These are phyloP conservation scores for Penicillium sp. DNA, from an alignment of 2,329 filamentous ascomycete species.

Conservation along the genomic window DNA sequence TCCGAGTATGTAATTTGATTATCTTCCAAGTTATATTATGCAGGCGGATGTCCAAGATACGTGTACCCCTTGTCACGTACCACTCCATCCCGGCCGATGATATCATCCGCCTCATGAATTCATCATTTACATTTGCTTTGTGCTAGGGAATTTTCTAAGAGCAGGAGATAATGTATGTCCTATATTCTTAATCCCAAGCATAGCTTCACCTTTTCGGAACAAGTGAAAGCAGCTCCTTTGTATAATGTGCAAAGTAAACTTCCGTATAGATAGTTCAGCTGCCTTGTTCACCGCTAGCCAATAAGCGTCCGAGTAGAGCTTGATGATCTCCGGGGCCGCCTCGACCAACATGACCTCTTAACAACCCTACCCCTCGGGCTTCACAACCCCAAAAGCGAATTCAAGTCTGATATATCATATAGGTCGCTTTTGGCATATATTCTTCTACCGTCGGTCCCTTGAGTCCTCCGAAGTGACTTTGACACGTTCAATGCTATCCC, in stretches of 20 bases:
- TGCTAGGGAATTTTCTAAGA: neutral
- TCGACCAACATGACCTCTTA: constrained; percentile 1
- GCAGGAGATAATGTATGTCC: neutral
- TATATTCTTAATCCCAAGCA: neutral
- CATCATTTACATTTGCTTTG: neutral
- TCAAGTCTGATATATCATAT: neutral
- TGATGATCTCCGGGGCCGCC: constrained; percentile 2
- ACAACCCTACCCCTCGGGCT: neutral
- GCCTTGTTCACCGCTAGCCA: constrained; percentile 1
- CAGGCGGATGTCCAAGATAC: too few species aligned
- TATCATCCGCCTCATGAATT: neutral
- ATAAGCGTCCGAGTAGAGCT: constrained; percentile 6
- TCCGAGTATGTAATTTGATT: too few species aligned
- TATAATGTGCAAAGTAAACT: neutral
- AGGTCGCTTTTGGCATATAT: neutral
- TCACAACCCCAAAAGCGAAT: neutral
- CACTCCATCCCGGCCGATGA: neutral
- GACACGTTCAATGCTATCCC: constrained; percentile 15
- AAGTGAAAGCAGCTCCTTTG: neutral
- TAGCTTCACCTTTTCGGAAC: neutral
- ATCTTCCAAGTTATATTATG: too few species aligned
- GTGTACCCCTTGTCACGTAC: neutral
- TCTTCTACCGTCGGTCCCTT: too few species aligned
- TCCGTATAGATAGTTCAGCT: neutral
- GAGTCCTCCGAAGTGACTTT: neutral